Base-by-base conservation (phyloP, 495 filamentous ascomycete species). In the Aspergillus indologenus region DNA sequence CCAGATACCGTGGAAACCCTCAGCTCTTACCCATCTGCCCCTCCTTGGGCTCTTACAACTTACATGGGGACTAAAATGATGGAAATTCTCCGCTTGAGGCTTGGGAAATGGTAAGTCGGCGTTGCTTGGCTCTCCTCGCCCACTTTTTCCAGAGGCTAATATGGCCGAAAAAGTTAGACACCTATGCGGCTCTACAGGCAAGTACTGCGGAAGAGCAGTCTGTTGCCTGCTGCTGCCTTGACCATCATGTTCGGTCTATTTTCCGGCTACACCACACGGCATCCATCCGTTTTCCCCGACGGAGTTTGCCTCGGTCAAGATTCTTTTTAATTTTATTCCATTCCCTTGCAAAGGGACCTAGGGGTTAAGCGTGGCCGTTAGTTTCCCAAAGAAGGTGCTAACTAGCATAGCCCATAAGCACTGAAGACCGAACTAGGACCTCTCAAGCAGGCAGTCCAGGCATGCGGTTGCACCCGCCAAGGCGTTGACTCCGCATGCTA, bases 221-320 rank as follows among this genome's bases (percentile, higher is more conserved):
- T 51, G 24, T 17, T 51, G 48, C 48, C 48, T 51, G 23, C 48
- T 51, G 48, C 48, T 51, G 48, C 48, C 48, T 51, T 50, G 47
- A 26, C 15, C 47, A 3, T 51, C 9, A 50, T 49, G 23, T 24
- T 17, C 18, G 23, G 48, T 24, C 23, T 29, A 29, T 29, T 4
- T 29, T 29, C 9, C 9, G 26, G 26, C 26, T 29, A 9, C 26
- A 29, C 26, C 9, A 29, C 26, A 29, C 14, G 17, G 17, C 12
- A 31, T 4, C 31, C 48, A 5, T n/a, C 48, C 14, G 3, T 18
- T n/a, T 51, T 24, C 20, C 57, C 57, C 53, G 44, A 54, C 50
- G 47, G 26, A 14, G 40, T 44, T 54, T n/a, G 21, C 23, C 45
- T 59, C 24, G 44, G 21, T 45, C 47, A 21, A 31, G 11, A 23